These are phyloP conservation scores for Suillus alpinus DNA, from an alignment of 768 basidiomycete genomes.

Conservation along the genomic window DNA sequence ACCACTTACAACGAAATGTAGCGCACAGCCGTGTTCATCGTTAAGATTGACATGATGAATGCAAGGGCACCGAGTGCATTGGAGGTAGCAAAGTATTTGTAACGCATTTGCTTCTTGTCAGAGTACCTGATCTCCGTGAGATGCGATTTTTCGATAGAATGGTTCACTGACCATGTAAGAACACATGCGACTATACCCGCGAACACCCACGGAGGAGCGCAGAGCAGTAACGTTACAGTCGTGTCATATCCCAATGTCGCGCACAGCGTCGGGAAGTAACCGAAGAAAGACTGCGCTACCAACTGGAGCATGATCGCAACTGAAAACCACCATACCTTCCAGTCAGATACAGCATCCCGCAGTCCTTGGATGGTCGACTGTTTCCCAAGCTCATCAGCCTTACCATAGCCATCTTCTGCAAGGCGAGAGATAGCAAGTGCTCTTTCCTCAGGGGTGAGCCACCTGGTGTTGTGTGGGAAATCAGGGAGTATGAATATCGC, in stretches of 20 bases:
- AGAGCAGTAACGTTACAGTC: background rate
- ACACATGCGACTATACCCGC: background rate
- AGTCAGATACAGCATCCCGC: constrained; percentile 58
- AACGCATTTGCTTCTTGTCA: background rate
- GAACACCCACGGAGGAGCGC: background rate
- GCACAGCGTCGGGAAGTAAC: background rate
- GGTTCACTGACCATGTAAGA: background rate
- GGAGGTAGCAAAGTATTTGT: background rate
- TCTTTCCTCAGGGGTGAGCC: constrained; percentile 30
- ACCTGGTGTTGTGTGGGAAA: constrained; percentile 32
- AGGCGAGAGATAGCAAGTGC: constrained; percentile 30
- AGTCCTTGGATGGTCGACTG: constrained; percentile 42
- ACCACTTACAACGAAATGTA: background rate
- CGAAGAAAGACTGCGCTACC: background rate
- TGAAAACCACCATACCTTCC: constrained; percentile 81
- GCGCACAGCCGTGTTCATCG: background rate
- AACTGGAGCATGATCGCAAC: constrained; percentile 37
- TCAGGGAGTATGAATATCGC: constrained; percentile 37
- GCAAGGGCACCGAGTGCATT: background rate
- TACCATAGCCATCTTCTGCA: constrained; percentile 41
- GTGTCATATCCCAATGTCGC: background rate
- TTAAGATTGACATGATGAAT: background rate
- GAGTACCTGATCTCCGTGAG: background rate
- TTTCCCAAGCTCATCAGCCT: constrained; percentile 37
- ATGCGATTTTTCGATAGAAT: background rate